Evolutionary conservation across 1,139 yeast species (phyloP).

Genomic region (Arxiozyma bovina): DNA sequence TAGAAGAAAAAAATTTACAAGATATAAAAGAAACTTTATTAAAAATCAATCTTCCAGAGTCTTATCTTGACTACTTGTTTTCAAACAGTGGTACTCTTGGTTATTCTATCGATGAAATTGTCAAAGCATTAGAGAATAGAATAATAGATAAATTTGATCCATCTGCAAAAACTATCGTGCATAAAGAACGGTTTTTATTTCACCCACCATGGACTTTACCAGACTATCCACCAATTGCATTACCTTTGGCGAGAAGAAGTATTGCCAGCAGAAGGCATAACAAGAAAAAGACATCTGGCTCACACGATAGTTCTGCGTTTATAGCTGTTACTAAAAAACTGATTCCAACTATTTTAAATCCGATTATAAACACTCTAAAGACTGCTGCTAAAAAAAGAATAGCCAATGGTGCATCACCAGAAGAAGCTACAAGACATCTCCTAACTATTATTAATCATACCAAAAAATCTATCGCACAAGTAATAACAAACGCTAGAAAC

Average conservation of each 20-base stretch:
- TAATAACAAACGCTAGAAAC: conserved; percentile 47
- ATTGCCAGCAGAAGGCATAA: conserved; percentile 6
- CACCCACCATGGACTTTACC: conserved; percentile 31
- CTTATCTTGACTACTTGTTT: background rate
- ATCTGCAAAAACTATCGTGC: conserved; percentile 21
- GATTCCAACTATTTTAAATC: conserved; percentile 25
- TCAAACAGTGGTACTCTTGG: background rate
- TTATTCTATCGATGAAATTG: conserved; percentile 2
- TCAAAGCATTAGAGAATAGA: conserved; percentile 4
- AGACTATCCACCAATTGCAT: conserved; percentile 25
- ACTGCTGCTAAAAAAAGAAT: conserved; percentile 30
- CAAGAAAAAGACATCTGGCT: background rate
- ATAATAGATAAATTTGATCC: conserved; percentile 10
- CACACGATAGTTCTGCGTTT: conserved; percentile 5
- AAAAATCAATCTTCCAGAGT: conserved; percentile 2
- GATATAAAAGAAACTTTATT: conserved; percentile 12
- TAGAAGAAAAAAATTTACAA: conserved; percentile 1
- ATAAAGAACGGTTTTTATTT: conserved; percentile 27
- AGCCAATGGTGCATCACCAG: conserved; percentile 29
- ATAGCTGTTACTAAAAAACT: conserved; percentile 16
- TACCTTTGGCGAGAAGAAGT: conserved; percentile 27
- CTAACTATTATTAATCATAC: conserved; percentile 29
- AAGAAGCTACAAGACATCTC: conserved; percentile 26
- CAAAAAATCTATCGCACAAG: conserved; percentile 52
- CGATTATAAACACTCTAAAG: conserved; percentile 27